phyloP scores from a whole-genome alignment of 345 rosid species.

The Noccaea caerulescens region DNA sequence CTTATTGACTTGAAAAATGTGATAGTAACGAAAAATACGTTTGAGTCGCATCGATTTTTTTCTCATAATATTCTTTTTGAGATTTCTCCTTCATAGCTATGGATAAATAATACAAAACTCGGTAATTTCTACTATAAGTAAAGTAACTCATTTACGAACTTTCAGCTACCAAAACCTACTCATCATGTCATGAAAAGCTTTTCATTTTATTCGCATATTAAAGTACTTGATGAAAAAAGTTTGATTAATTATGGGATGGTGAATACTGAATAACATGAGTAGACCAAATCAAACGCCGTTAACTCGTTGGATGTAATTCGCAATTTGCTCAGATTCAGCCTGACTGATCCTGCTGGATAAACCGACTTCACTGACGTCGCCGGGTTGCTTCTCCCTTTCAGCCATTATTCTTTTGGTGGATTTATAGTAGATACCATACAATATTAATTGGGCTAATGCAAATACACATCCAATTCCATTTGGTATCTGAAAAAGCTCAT shows the following conservation, averaged over 20 bases:
- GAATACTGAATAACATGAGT: neutral
- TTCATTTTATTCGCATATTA: neutral
- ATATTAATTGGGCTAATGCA: slow-evolving; percentile 52
- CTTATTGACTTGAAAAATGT: neutral
- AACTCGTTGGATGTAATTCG: neutral
- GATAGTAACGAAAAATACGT: neutral
- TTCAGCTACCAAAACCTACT: too few species aligned
- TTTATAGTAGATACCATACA: slow-evolving; percentile 62
- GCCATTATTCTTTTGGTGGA: slow-evolving; percentile 54
- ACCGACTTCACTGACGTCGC: slow-evolving; percentile 8
- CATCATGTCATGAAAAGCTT: neutral
- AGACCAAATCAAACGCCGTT: neutral
- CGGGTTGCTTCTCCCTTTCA: slow-evolving; percentile 40
- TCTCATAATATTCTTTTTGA: too few species aligned
- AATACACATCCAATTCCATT: slow-evolving; percentile 69
- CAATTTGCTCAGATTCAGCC: slow-evolving; percentile 17
- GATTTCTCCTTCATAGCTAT: too few species aligned
- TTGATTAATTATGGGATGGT: neutral
- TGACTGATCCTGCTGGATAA: slow-evolving; percentile 45
- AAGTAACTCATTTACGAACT: too few species aligned
- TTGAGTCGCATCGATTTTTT: too few species aligned
- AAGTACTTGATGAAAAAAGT: neutral
- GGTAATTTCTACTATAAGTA: too few species aligned
- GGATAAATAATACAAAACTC: too few species aligned
- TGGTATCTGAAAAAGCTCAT: slow-evolving; percentile 47